These are phyloP conservation scores for Thelephora ganbajun DNA, from an alignment of 768 basidiomycete genomes.

Conservation along the genomic window DNA sequence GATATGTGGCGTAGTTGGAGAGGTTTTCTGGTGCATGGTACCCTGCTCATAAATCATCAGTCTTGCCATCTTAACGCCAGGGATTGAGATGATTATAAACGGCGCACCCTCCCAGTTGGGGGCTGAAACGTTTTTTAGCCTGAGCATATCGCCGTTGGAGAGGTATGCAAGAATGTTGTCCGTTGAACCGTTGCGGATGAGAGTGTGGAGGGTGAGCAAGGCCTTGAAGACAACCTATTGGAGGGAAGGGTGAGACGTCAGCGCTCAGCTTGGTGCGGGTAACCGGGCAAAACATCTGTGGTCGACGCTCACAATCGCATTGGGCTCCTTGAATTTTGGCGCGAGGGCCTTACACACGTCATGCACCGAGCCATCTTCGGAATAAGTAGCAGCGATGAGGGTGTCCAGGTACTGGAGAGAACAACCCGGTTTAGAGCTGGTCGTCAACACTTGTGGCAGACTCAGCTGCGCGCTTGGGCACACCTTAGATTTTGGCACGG, in stretches of 20 bases:
- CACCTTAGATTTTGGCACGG: conserved; percentile 92
- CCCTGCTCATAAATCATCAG: conserved; percentile 28
- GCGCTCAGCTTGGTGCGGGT: not conserved
- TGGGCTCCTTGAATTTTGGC: conserved; percentile 80
- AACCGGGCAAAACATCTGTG: not conserved
- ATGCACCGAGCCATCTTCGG: conserved; percentile 82
- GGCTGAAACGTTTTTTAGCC: conserved; percentile 65
- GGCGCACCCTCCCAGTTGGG: conserved; percentile 78
- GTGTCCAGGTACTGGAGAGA: conserved; percentile 81
- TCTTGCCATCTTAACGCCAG: not conserved
- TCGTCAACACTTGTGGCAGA: not conserved
- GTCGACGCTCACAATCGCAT: conserved; percentile 58
- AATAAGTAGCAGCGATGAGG: conserved; percentile 94
- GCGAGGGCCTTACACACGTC: conserved; percentile 87
- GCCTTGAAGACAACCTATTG: conserved; percentile 93
- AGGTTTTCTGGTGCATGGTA: conserved; percentile 80
- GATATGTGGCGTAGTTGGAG: conserved; percentile 75
- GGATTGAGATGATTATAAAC: not conserved
- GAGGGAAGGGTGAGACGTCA: not conserved
- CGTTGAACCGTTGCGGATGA: conserved; percentile 94
- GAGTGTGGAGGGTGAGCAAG: conserved; percentile 85
- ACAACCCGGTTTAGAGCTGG: not conserved
- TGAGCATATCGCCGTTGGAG: conserved; percentile 67
- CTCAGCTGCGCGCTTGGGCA: conserved; percentile 5
- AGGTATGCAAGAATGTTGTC: conserved; percentile 84